Evolutionary conservation across 2,329 filamentous ascomycete species (phyloP), one percentile per base, ranked within the genome.

Genomic region (Colletotrichum siamense): DNA sequence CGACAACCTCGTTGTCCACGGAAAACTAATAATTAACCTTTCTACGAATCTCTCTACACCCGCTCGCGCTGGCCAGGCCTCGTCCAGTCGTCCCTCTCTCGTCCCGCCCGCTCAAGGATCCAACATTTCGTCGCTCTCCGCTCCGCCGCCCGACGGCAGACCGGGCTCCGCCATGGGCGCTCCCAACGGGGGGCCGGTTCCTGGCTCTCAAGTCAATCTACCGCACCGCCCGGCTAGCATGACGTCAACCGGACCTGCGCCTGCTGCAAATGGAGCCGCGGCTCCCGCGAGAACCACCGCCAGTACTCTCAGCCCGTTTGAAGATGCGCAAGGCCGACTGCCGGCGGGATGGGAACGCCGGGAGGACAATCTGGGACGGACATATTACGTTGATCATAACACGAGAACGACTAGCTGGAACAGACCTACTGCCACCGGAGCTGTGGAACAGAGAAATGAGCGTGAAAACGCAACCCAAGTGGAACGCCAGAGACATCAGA

Each of bases 351-450:
- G 97, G 96, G 97, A 99, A 87, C 93, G 97, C 72, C 92, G 97
- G 73, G 96, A 99, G 85, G 97, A 99, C 84, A 97, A 98, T 80
- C 86, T 99, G 59, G 96, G 97, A 69, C 92, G 97, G 81, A 99
- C 96, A 26, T 99, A 99, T 84, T 99, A 99, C 83, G 97, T 99
- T 69, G 97, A 99, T 82, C 97, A 99, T 84, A 99, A 99, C 84
- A 98, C 96, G 8, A 91, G 97, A 81, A 96, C 97, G 71, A 99
- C 97, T 1, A 99, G 96, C 80, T 99, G 97, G 97, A 96, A 95
- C 80, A 91, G 97, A 76, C 97, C 97, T 9, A 94, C 95, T 52
- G 93, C 93, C 76, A 94, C 94, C 81, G 96, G 94, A 77, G 93
- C 94, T 62, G 92, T 92, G 65, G 94, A 96, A 77, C 92, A 95